Percentiles rank a stretch among this genome's conserved stretches.
These are phyloP conservation scores for Phytophthora pistaciae DNA, from an alignment of 352 stramenopile species.

Conservation along the genomic window DNA sequence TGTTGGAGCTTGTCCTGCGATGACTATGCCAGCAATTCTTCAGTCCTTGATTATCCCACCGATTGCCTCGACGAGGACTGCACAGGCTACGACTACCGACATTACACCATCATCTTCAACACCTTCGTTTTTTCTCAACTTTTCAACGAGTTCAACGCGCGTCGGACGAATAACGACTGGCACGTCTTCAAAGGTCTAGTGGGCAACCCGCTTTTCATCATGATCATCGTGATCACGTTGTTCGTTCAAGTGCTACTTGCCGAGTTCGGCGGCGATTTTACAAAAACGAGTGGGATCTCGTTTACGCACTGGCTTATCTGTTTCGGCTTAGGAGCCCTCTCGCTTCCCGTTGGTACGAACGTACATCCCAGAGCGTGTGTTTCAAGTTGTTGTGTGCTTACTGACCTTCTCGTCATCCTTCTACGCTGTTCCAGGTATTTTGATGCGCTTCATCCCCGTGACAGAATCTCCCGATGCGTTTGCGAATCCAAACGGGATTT, in stretches of 20 bases:
- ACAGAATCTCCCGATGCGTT: conserved; percentile 70
- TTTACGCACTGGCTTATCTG: conserved; percentile 71
- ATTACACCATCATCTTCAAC: conserved; percentile 99
- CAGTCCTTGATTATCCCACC: conserved; percentile 50
- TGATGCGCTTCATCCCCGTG: conserved; percentile 83
- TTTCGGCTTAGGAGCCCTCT: conserved; percentile 66
- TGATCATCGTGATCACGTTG: conserved; percentile 93
- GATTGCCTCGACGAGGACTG: conserved; percentile 63
- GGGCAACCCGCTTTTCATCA: conserved; percentile 94
- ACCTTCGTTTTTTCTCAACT: conserved; percentile 98
- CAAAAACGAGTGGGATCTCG: conserved; percentile 76
- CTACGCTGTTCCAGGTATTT: conserved; percentile 43
- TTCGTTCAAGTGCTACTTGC: conserved; percentile 97
- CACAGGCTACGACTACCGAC: conserved; percentile 80
- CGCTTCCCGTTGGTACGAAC: conserved; percentile 73
- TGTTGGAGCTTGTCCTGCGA: conserved; percentile 65
- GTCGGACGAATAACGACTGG: conserved; percentile 95
- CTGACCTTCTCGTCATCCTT: conserved; percentile 1
- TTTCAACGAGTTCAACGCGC: conserved; percentile 91
- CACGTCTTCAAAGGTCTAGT: conserved; percentile 94
- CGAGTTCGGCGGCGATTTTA: conserved; percentile 94
- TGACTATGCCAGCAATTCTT: conserved; percentile 60
- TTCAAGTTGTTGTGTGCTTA: not conserved
- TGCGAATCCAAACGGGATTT: conserved; percentile 81
- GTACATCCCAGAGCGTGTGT: not conserved